Conservation (phyloP, 352 stramenopile species). For the Pythium phragmitis region DNA sequence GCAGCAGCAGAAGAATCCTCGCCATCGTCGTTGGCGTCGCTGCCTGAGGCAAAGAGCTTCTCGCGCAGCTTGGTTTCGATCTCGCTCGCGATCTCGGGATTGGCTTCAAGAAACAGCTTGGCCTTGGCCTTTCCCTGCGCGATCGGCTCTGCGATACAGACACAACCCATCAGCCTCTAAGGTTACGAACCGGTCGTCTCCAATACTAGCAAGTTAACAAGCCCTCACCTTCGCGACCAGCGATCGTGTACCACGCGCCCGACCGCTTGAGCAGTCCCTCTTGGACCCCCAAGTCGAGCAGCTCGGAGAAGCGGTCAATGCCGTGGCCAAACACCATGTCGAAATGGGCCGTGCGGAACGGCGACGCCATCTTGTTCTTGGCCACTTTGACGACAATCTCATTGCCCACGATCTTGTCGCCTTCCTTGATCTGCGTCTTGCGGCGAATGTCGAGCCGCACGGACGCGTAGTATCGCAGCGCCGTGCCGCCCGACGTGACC, state of each 20-base stretch:
- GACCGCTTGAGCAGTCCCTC: constrained; percentile 77
- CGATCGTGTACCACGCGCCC: constrained; percentile 76
- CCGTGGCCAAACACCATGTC: constrained; percentile 98
- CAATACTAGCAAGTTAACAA: background rate
- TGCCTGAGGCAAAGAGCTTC: constrained; percentile 49
- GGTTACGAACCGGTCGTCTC: background rate
- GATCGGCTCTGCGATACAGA: constrained; percentile 59
- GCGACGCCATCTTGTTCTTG: constrained; percentile 98
- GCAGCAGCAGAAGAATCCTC: background rate
- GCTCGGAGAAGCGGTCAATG: constrained; percentile 90
- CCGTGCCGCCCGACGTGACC: constrained; percentile 93
- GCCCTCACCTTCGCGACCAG: constrained; percentile 52
- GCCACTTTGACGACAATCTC: constrained; percentile 98
- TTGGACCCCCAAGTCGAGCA: constrained; percentile 80
- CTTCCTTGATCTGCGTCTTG: constrained; percentile 91
- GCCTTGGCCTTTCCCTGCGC: constrained; percentile 82
- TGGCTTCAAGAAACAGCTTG: constrained; percentile 76
- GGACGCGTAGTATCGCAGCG: constrained; percentile 84
- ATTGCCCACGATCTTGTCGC: constrained; percentile 93
- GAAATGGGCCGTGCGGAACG: constrained; percentile 94
- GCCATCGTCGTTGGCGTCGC: constrained; percentile 12
- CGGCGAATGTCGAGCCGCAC: constrained; percentile 96
- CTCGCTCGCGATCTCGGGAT: constrained; percentile 63
- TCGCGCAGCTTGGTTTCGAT: constrained; percentile 73
- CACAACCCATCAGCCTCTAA: background rate